A percentile compares a stretch with the other conserved stretches of the same genome.
Evolutionary conservation across 768 basidiomycete species (phyloP).

Genomic region (Coprinopsis sp.): DNA sequence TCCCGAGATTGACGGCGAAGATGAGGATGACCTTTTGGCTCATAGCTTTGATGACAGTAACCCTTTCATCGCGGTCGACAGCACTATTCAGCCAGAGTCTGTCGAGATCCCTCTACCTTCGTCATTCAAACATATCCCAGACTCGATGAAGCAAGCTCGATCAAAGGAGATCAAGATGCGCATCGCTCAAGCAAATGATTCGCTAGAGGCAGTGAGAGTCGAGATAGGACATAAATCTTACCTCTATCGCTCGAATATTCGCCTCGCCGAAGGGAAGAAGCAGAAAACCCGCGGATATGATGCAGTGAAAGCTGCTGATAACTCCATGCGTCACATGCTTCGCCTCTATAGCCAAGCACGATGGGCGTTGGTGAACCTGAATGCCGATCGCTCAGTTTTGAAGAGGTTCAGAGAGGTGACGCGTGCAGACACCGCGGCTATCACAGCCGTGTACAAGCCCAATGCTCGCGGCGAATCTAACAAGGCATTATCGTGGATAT

Average conservation of each 20-base stretch:
- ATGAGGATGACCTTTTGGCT: too few relatives aligned
- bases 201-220: slow-evolving; percentile 7
- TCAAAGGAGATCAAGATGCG: slow-evolving; percentile 1
- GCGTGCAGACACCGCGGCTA: not conserved
- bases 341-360: not conserved
- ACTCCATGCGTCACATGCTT: not conserved
- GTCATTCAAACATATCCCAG: not conserved
- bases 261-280: not conserved
- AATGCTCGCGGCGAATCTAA: not conserved
- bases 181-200: not conserved
- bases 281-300: slow-evolving; percentile 1
- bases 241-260: not conserved
- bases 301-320: not conserved
- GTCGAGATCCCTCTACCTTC: not conserved
- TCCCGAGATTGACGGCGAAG: too few relatives aligned
- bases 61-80: too few relatives aligned
- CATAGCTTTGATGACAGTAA: too few relatives aligned
- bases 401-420: not conserved
- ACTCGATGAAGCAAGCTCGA: not conserved
- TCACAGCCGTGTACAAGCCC: slow-evolving; percentile 1
- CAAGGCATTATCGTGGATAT: not conserved
- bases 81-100: too few relatives aligned
- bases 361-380: not conserved
- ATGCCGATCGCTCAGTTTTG: not conserved
- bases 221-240: slow-evolving; percentile 2